Evolutionary conservation across 2,329 filamentous ascomycete genomes (phyloP).

Genomic region (Fusarium incarnatum): DNA sequence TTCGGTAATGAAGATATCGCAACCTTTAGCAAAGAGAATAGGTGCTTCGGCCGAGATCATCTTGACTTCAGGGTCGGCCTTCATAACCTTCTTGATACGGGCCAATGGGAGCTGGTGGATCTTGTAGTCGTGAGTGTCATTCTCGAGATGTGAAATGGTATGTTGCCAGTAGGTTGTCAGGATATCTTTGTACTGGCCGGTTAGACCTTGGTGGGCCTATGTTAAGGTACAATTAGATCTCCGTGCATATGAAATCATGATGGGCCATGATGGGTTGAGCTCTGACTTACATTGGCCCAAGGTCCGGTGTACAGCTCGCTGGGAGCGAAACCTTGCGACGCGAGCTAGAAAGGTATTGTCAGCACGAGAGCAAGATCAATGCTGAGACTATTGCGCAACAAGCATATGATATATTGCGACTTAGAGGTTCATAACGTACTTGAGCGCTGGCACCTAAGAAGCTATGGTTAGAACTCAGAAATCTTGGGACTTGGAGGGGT

Average conservation of each 20-base stretch:
- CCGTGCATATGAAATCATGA: not conserved
- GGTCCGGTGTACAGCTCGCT: slow-evolving; percentile 92
- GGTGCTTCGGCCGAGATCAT: slow-evolving; percentile 99
- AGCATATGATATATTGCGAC: not conserved
- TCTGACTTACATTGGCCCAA: slow-evolving; percentile 85
- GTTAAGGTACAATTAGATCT: not conserved
- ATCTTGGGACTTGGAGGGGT: not conserved
- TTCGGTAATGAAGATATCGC: slow-evolving; percentile 99
- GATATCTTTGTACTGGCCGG: slow-evolving; percentile 94
- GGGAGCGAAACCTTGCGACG: slow-evolving; percentile 88
- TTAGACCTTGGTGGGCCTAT: slow-evolving; percentile 93
- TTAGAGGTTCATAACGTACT: slow-evolving; percentile 48
- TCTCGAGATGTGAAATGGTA: slow-evolving; percentile 94
- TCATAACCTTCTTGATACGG: slow-evolving; percentile 99
- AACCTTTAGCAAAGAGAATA: slow-evolving; percentile 97
- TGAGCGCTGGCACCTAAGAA: slow-evolving; percentile 60
- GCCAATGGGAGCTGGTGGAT: slow-evolving; percentile 95
- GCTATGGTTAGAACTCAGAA: slow-evolving; percentile 10
- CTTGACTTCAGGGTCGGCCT: slow-evolving; percentile 98
- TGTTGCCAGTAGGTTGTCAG: slow-evolving; percentile 99
- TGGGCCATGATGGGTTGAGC: not conserved
- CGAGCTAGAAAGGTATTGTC: slow-evolving; percentile 68
- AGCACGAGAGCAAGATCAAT: slow-evolving; percentile 5
- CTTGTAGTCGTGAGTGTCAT: slow-evolving; percentile 97
- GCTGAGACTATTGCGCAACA: slow-evolving; percentile 5